Evolutionary conservation across 2,329 filamentous ascomycete genomes (phyloP).

Genomic region (Penicillium hordei): DNA sequence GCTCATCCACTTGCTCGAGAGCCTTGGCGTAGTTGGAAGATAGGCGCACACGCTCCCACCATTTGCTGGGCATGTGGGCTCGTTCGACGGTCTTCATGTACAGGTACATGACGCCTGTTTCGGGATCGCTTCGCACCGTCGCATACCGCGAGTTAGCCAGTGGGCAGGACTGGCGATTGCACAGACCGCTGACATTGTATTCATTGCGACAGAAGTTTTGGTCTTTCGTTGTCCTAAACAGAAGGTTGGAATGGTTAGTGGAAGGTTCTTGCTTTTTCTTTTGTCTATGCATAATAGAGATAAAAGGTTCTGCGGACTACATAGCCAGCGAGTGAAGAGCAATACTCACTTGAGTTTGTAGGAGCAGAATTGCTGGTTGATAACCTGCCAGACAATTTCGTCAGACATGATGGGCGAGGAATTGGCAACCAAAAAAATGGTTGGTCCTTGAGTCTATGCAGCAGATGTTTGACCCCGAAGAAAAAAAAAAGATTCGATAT

Average conservation of each 20-base stretch:
- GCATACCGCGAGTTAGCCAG: slow-evolving; percentile 91
- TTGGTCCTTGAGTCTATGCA: slow-evolving; percentile 1
- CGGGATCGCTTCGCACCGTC: slow-evolving; percentile 79
- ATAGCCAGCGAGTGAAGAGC: background rate
- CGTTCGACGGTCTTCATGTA: slow-evolving; percentile 97
- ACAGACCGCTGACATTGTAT: slow-evolving; percentile 81
- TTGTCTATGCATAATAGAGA: slow-evolving; percentile 1
- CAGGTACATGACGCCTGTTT: slow-evolving; percentile 81
- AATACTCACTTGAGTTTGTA: slow-evolving; percentile 81
- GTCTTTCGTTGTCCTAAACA: slow-evolving; percentile 70
- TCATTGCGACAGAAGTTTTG: slow-evolving; percentile 96
- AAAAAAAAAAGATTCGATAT: slow-evolving; percentile 10
- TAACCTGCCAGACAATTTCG: slow-evolving; percentile 96
- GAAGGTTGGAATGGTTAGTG: slow-evolving; percentile 7
- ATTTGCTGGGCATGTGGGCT: slow-evolving; percentile 80
- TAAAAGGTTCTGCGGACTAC: slow-evolving; percentile 1
- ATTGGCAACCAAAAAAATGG: slow-evolving; percentile 10
- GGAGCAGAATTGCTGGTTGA: slow-evolving; percentile 91
- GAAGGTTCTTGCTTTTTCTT: slow-evolving; percentile 9
- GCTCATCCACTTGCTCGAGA: slow-evolving; percentile 79
- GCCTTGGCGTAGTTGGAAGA: slow-evolving; percentile 89
- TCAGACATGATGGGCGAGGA: slow-evolving; percentile 61
- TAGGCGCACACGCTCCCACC: slow-evolving; percentile 92
- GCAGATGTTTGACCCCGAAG: slow-evolving; percentile 4
- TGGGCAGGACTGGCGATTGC: slow-evolving; percentile 84